A percentile compares a stretch with the other conserved stretches of the same genome.
Evolutionary conservation across 176 grass and related monocot genomes (phyloP).

Genomic region (Sorghum bicolor): Sorghum_bicolor_NCBIv3 NC_012871.2:966001-966500

Average conservation of each 20-base stretch:
- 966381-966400: background rate
- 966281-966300: background rate
- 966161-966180: slow-evolving; percentile 44
- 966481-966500: background rate
- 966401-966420: slow-evolving; percentile 26
- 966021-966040: background rate
- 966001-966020: background rate
- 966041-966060: slow-evolving; percentile 46
- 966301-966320: slow-evolving; percentile 6
- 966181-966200: slow-evolving; percentile 20
- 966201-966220: slow-evolving; percentile 41
- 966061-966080: slow-evolving; percentile 45
- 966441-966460: slow-evolving; percentile 49
- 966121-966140: slow-evolving; percentile 36
- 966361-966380: background rate
- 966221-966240: background rate
- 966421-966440: slow-evolving; percentile 53
- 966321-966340: slow-evolving; percentile 30
- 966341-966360: background rate
- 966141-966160: slow-evolving; percentile 44
- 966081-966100: slow-evolving; percentile 21
- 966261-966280: too few species aligned
- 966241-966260: background rate
- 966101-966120: slow-evolving; percentile 48
- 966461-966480: background rate